Conservation (phyloP, 768 basidiomycete species). For the Lactarius indigo region DNA sequence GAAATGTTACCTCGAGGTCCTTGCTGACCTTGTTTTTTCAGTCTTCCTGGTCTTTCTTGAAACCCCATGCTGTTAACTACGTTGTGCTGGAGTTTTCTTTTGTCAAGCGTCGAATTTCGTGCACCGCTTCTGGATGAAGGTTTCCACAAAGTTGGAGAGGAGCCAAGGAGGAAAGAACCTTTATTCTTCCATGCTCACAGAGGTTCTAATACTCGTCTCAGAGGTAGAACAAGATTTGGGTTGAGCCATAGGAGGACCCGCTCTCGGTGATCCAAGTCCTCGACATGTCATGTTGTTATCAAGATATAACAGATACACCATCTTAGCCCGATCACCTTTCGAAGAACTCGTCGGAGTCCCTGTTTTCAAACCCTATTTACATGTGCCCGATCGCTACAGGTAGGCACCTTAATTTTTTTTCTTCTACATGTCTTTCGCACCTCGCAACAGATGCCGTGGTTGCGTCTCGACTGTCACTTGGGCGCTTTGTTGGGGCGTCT, state of each 20-base stretch:
- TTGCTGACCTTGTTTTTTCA: constrained; percentile 14
- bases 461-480: neutral
- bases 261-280: neutral
- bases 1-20: neutral
- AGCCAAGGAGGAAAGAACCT: neutral
- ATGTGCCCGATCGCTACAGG: neutral
- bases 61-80: neutral
- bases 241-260: neutral
- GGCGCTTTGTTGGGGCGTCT: neutral
- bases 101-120: neutral
- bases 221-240: neutral
- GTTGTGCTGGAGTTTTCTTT: neutral
- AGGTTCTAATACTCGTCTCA: neutral
- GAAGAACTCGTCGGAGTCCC: constrained; percentile 14
- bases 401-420: constrained; percentile 7
- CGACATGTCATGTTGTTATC: constrained; percentile 3
- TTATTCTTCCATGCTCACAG: neutral
- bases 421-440: constrained; percentile 2
- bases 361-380: constrained; percentile 9
- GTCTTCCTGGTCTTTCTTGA: neutral
- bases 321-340: constrained; percentile 2
- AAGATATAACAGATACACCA: neutral
- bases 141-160: neutral
- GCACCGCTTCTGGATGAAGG: neutral
- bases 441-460: neutral